A percentile compares a stretch with the other conserved stretches of the same genome.
Evolutionary conservation across 306 rosid species (phyloP).

Genomic region (Boehmeria nivea): DNA sequence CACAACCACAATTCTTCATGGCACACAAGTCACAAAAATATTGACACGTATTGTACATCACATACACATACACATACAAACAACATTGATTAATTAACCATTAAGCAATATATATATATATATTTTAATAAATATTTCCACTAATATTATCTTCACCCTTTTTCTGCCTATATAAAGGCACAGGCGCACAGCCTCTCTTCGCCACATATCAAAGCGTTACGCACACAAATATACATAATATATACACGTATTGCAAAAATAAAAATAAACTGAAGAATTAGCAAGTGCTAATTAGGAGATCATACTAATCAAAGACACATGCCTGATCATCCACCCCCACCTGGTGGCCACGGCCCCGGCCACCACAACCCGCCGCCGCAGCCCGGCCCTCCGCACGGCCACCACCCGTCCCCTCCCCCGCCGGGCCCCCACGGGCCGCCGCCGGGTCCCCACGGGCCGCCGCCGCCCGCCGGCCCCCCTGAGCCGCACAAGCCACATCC

Average conservation of each 20-base stretch:
- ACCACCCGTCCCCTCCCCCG: conserved; percentile 15
- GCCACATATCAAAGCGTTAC: too few relatives aligned
- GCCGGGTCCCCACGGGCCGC: conserved; percentile 31
- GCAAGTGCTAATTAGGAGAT: background rate
- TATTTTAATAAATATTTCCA: too few relatives aligned
- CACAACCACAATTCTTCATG: background rate
- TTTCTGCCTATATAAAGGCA: background rate
- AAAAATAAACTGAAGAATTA: too few relatives aligned
- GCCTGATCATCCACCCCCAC: conserved; percentile 43
- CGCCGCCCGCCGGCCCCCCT: conserved; percentile 27
- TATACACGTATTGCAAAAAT: too few relatives aligned
- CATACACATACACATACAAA: too few relatives aligned
- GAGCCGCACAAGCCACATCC: conserved; percentile 35
- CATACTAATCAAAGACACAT: conserved; percentile 11
- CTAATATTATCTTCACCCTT: too few relatives aligned
- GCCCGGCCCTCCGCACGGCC: conserved; percentile 21
- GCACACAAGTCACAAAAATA: background rate
- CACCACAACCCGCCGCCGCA: conserved; percentile 30
- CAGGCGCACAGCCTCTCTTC: too few relatives aligned
- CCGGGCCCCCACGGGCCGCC: conserved; percentile 36
- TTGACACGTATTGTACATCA: background rate
- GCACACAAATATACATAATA: too few relatives aligned
- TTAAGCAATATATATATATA: too few relatives aligned
- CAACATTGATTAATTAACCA: too few relatives aligned
- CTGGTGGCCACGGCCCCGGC: conserved; percentile 20